Percentiles rank a stretch among this genome's conserved stretches.
Evolutionary conservation across 2,329 filamentous ascomycete species (phyloP).

Genomic region (Ophiocordyceps camponoti-saundersi): DNA sequence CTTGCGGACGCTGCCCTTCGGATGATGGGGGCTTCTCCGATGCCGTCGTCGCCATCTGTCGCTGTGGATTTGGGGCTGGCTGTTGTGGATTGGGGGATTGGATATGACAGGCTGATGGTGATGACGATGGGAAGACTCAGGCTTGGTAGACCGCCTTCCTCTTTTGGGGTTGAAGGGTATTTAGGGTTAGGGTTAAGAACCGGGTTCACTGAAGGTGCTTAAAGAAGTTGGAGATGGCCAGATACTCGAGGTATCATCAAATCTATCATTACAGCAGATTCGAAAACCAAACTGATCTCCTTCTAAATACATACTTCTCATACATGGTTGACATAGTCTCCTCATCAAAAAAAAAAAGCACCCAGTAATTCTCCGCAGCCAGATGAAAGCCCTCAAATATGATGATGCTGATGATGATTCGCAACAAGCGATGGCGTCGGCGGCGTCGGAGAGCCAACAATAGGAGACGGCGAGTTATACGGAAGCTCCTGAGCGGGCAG

Average conservation of each 20-base stretch:
- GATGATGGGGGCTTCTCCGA: constrained; percentile 3
- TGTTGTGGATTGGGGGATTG: constrained; percentile 12
- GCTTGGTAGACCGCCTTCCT: neutral
- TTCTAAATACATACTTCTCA: no score
- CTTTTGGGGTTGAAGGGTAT: neutral
- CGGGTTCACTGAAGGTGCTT: neutral
- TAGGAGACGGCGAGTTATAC: neutral
- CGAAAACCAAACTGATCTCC: no score
- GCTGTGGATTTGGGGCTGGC: constrained; percentile 10
- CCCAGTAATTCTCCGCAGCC: no score
- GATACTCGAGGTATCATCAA: no score
- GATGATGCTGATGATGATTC: neutral
- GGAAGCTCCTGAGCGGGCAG: neutral
- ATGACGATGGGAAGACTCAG: neutral
- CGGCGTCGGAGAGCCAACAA: neutral
- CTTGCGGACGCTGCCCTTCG: constrained; percentile 19
- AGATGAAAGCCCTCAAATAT: neutral
- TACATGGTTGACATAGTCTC: no score
- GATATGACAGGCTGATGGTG: no score
- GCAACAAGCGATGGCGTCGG: no score
- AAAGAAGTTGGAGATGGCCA: no score
- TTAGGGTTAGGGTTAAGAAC: neutral
- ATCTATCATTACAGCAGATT: no score
- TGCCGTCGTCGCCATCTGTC: constrained; percentile 16
- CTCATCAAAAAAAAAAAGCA: no score